phyloP scores from a whole-genome alignment of 495 filamentous ascomycete genomes.

The Gamarada debralockiae region DNA sequence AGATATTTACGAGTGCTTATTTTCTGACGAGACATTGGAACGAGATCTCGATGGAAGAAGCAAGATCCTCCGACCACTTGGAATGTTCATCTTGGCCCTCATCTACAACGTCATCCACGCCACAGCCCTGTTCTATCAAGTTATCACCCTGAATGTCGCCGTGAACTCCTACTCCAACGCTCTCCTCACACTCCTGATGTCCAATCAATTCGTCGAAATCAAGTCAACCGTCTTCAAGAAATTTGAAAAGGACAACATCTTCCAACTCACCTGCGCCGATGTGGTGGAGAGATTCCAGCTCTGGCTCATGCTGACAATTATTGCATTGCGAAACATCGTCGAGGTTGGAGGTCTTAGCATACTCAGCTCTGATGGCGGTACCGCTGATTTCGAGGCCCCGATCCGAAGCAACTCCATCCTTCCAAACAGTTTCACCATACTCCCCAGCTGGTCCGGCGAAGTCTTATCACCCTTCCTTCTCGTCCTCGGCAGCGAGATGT shows the following conservation, averaged over 20 bases:
- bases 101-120: constrained; percentile 86
- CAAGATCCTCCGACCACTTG: constrained; percentile 86
- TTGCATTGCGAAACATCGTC: constrained; percentile 90
- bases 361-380: constrained; percentile 39
- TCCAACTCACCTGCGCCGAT: constrained; percentile 94
- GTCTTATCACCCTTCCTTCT: constrained; percentile 88
- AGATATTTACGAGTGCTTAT: constrained; percentile 93
- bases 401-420: constrained; percentile 59
- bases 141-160: constrained; percentile 94
- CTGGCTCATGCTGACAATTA: constrained; percentile 95
- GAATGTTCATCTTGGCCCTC: constrained; percentile 84
- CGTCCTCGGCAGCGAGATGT: constrained; percentile 91
- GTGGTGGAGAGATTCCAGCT: constrained; percentile 97
- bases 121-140: constrained; percentile 88
- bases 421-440: constrained; percentile 75
- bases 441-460: constrained; percentile 84
- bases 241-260: constrained; percentile 95
- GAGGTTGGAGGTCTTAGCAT: constrained; percentile 74
- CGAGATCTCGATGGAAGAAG: constrained; percentile 83
- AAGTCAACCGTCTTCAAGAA: constrained; percentile 97
- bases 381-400: constrained; percentile 32
- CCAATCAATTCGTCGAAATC: constrained; percentile 98
- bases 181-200: constrained; percentile 82
- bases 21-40: constrained; percentile 87
- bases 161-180: constrained; percentile 99